Evolutionary conservation across 106 monocot genomes (phyloP), one percentile per base, ranked within the genome.

Genomic region (Acorus gramineus): DNA sequence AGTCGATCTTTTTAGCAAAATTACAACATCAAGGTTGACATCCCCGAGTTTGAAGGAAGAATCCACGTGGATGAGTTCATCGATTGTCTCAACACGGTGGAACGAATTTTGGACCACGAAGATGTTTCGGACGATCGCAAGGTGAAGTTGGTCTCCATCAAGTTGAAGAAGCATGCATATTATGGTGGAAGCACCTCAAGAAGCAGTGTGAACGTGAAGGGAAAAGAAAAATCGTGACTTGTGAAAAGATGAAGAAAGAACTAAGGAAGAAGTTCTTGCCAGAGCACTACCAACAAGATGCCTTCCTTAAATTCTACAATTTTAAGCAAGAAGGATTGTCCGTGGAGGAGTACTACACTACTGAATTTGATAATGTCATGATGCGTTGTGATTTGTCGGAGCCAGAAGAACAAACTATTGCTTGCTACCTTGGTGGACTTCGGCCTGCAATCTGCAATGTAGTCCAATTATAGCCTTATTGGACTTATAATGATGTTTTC

Each of bases 321-420:
- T 62, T 74, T 3, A 66, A 14, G 46, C 66, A 71, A 62, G 43
- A 52, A 1, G 11, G 61, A 0, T 7, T 14, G 6, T 53, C 47
- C 1, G 53, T 76, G 2, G 74, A 64, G 11, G 72, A 68, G 4
- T 76, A 76, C 46, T 76, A 76, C 46, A 71, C 51, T 0, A n/a
- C 28, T 10, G 75, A 81, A 42, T 67, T 72, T 44, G 64, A 76
- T 5, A 4, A 76, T 46, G 59, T 68, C 3, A 42, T 57, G 64
- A 56, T 71, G 9, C 44, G 42, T 3, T 47, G 50, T 14, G 53
- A 50, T 5, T 10, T 77, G 49, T 14, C 12, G 0, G 76, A 76
- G 47, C 57, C 62, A 2, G 59, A 75, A 11, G 62, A 72, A 57
- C 56, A 71, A 63, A 69, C 67, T n/a, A 72, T 79, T n/a, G 67